A percentile compares a stretch with the other conserved stretches of the same genome.
phyloP scores from a whole-genome alignment of 2,329 filamentous ascomycete genomes.

The Aspergillus sp. region DNA sequence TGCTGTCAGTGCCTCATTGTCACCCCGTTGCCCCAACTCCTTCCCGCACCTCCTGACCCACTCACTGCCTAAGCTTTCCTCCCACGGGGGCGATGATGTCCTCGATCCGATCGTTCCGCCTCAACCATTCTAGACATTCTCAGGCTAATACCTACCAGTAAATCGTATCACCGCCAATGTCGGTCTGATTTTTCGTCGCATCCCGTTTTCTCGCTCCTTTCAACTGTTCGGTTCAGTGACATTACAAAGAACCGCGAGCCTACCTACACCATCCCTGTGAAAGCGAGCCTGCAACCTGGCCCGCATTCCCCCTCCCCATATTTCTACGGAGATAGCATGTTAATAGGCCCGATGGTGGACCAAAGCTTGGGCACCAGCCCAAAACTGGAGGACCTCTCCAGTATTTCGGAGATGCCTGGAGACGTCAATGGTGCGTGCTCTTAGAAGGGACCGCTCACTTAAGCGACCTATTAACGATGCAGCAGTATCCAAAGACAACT shows the following conservation, averaged over 20 bases:
- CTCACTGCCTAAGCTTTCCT: slow-evolving; percentile 1
- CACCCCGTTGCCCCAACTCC: background rate
- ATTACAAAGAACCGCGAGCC: background rate
- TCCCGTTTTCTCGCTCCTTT: background rate
- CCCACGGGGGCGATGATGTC: background rate
- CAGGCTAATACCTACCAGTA: slow-evolving; percentile 11
- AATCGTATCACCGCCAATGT: slow-evolving; percentile 12
- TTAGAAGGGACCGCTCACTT: background rate
- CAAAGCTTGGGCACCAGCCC: slow-evolving; percentile 36
- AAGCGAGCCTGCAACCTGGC: background rate
- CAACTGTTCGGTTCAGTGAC: background rate
- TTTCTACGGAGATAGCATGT: slow-evolving; percentile 26
- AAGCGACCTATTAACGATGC: slow-evolving; percentile 21
- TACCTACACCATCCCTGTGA: background rate
- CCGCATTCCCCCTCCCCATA: background rate
- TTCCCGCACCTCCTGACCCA: slow-evolving; percentile 4
- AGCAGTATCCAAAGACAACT: slow-evolving; percentile 25
- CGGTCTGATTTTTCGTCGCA: background rate
- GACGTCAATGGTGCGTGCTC: slow-evolving; percentile 35
- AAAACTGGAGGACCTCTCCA: slow-evolving; percentile 39
- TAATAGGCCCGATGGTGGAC: slow-evolving; percentile 39
- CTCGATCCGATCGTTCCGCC: slow-evolving; percentile 2
- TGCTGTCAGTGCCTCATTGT: background rate
- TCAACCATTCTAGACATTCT: background rate
- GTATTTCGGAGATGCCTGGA: slow-evolving; percentile 42